Conservation (phyloP, 2,329 filamentous ascomycete genomes). For the Colletotrichum echinochloae region DNA sequence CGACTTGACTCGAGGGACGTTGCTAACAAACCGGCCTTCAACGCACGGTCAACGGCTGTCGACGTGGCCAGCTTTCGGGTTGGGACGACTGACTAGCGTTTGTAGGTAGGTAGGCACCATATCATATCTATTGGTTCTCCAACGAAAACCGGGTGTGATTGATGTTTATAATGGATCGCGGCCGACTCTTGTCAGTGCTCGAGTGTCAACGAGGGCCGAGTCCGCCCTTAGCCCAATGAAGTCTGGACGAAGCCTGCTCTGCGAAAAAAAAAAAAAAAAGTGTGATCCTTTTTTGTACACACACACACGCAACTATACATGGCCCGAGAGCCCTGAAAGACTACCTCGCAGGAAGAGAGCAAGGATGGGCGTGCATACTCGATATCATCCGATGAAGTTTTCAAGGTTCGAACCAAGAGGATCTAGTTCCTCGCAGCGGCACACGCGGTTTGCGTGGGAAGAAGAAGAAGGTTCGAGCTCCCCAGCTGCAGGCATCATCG, state of each 20-base stretch:
- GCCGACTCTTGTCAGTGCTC: background rate
- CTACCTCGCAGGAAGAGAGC: background rate
- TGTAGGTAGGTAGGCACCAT: no score
- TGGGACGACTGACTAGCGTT: slow-evolving; percentile 31
- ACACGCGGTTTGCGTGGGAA: slow-evolving; percentile 11
- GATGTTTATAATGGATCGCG: background rate
- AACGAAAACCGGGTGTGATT: no score
- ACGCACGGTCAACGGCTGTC: slow-evolving; percentile 29
- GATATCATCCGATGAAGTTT: slow-evolving; percentile 15
- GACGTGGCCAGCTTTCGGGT: background rate
- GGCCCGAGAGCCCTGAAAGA: slow-evolving; percentile 12
- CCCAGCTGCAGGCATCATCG: slow-evolving; percentile 20
- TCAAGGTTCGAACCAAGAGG: background rate
- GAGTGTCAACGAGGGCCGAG: slow-evolving; percentile 2
- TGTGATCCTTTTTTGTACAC: background rate
- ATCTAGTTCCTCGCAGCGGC: slow-evolving; percentile 1
- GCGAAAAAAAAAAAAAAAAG: no score
- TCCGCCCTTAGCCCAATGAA: slow-evolving; percentile 13
- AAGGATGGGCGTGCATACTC: background rate
- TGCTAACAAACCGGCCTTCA: background rate
- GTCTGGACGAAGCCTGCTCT: slow-evolving; percentile 11
- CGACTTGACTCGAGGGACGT: background rate
- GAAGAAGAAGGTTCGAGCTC: slow-evolving; percentile 1
- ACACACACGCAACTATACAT: background rate
- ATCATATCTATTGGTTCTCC: no score